These are phyloP conservation scores for Suillus occidentalis DNA, from an alignment of 768 basidiomycete genomes.

Conservation along the genomic window DNA sequence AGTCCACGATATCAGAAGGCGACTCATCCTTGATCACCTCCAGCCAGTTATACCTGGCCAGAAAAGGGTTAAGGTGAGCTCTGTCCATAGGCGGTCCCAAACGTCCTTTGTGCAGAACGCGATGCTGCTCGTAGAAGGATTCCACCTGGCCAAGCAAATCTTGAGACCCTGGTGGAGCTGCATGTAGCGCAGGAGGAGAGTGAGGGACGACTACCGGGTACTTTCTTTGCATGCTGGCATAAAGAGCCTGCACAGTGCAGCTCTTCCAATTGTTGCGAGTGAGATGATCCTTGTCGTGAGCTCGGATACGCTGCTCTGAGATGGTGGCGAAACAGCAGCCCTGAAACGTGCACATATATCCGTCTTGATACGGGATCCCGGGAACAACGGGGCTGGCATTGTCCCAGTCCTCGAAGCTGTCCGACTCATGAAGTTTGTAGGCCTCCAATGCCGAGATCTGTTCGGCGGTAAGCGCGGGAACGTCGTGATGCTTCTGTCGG, in stretches of 20 bases:
- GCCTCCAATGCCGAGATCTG: neutral
- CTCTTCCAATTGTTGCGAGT: neutral
- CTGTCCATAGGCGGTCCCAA: neutral
- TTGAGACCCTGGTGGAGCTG: too few relatives aligned
- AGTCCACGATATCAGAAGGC: neutral
- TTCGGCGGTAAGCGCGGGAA: neutral
- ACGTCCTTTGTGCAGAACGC: neutral
- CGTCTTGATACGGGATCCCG: neutral
- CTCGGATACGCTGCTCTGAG: neutral
- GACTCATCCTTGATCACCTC: neutral
- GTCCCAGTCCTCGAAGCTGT: neutral
- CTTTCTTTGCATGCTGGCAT: neutral
- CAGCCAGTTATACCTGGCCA: neutral
- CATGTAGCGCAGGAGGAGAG: neutral
- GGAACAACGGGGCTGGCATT: neutral
- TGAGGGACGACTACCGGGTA: neutral
- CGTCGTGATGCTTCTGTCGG: neutral
- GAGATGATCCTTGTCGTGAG: neutral
- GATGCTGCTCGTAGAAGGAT: too few relatives aligned
- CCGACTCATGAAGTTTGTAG: neutral
- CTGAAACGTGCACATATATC: neutral
- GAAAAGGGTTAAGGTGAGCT: neutral
- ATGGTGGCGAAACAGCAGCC: neutral
- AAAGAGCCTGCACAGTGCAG: neutral
- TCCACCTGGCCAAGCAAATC: too few relatives aligned